Percentiles rank a stretch among this genome's conserved stretches.
Evolutionary conservation across 1,139 yeast genomes (phyloP).

Genomic region (Arxiozyma slooffiae): DNA sequence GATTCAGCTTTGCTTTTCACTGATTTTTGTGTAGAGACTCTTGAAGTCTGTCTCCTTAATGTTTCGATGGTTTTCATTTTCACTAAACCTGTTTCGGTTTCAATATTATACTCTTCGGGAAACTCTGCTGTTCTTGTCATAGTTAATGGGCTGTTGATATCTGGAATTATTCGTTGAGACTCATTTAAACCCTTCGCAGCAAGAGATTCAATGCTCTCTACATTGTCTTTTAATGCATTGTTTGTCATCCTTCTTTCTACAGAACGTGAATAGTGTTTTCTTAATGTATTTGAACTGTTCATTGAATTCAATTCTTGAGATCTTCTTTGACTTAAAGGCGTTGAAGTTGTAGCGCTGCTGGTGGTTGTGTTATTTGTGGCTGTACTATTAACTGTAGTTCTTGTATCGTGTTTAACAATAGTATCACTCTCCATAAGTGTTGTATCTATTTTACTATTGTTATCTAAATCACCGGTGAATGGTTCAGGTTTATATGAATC

Average conservation of each 20-base stretch:
- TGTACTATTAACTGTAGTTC: neutral
- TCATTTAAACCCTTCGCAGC: constrained; percentile 17
- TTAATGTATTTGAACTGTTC: constrained; percentile 14
- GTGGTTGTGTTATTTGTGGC: neutral
- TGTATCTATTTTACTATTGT: neutral
- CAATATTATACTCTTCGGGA: constrained; percentile 74
- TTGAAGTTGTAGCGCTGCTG: neutral
- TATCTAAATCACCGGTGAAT: constrained; percentile 13
- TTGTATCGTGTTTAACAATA: neutral
- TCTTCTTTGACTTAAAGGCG: neutral
- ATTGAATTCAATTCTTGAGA: constrained; percentile 10
- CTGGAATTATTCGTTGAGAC: constrained; percentile 16
- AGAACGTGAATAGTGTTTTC: constrained; percentile 12
- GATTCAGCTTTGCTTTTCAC: constrained; percentile 7
- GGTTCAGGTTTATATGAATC: constrained; percentile 25
- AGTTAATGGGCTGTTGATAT: constrained; percentile 22
- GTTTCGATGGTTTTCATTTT: constrained; percentile 22
- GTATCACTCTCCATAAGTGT: constrained; percentile 6
- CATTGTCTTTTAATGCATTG: constrained; percentile 17
- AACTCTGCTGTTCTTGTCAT: constrained; percentile 32
- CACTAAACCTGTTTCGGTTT: constrained; percentile 70
- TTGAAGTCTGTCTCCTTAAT: constrained; percentile 17
- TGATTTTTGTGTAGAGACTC: constrained; percentile 5
- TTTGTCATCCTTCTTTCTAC: constrained; percentile 19
- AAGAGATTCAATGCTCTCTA: constrained; percentile 23